Evolutionary conservation across 2,329 filamentous ascomycete species (phyloP), one percentile per base, ranked within the genome.

Genomic region (Ceratocystis variospora): DNA sequence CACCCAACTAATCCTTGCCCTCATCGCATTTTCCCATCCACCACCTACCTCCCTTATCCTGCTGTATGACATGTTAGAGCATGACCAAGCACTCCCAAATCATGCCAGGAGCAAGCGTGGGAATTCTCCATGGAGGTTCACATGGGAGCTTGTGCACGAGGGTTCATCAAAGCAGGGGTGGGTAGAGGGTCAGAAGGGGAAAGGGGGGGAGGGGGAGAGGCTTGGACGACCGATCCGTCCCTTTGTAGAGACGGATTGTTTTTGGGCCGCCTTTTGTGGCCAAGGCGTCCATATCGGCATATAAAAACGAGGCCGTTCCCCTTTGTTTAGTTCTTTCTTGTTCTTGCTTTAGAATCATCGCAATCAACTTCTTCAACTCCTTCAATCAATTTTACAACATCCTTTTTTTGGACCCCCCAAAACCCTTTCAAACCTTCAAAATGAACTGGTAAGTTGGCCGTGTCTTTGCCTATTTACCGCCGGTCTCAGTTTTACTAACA

Each of bases 361-460:
- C 46, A 48, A 25, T 28, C 63, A 37, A 17, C 28, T 62, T n/a
- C 15, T 50, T 15, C 37, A 37, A 17, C 48, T 48, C 44, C 15
- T 33, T 33, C 63, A 19, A 41, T 41, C 66, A 65, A 25, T 22
- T 25, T 57, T 61, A 62, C 41, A 19, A n/a, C 1, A 10, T 15
- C 4, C 55, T 50, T 67, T 33, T 61, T 63, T 55, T 28, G 28
- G 19, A 41, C 57, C 45, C 53, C 55, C 44, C n/a, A 41, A 46
- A 46, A 61, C 22, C 64, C 15, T 61, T 25, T 31, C 44, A 44
- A 66, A 64, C 53, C n/a, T 61, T 68, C 64, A 64, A 68, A 68
- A 68, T 68, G 67, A 41, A 64, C 63, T 68, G 67, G 67, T 68
- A 61, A 7, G 67, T 68, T 28, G 19, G 22, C 48, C 15, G 3